A percentile compares a stretch with the other conserved stretches of the same genome.
These are phyloP conservation scores for Macadamia integrifolia DNA, from an alignment of 164 flowering plant species.

Conservation along the genomic window DNA sequence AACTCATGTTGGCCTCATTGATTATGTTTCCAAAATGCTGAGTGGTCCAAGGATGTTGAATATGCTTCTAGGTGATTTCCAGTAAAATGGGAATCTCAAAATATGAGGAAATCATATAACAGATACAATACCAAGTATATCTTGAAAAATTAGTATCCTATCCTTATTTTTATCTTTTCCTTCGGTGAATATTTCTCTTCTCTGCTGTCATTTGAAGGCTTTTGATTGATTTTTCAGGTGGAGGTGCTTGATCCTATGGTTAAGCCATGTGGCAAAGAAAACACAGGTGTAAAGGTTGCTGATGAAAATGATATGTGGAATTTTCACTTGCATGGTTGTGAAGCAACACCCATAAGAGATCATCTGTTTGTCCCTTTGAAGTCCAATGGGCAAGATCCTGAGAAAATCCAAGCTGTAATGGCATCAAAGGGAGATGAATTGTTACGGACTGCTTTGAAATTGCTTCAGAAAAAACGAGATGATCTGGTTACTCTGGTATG, in stretches of 20 bases:
- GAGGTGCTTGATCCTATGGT: conserved; percentile 12
- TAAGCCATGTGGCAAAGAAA: conserved; percentile 11
- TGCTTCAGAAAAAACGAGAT: conserved; percentile 39
- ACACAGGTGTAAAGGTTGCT: conserved; percentile 13
- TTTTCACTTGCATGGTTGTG: conserved; percentile 8
- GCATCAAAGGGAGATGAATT: conserved; percentile 30
- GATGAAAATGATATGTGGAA: conserved; percentile 11
- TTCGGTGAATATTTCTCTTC: too few relatives aligned
- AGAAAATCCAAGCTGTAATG: conserved; percentile 20
- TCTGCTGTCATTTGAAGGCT: neutral
- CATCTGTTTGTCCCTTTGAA: conserved; percentile 9
- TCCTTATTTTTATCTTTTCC: too few relatives aligned
- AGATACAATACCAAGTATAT: too few relatives aligned
- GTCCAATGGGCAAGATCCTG: conserved; percentile 13
- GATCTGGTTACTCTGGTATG: conserved; percentile 63
- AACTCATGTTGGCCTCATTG: too few relatives aligned
- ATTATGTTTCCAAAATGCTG: too few relatives aligned
- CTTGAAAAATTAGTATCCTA: too few relatives aligned
- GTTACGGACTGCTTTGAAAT: conserved; percentile 36
- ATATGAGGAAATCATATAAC: too few relatives aligned
- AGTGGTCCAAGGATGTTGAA: too few relatives aligned
- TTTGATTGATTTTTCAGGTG: conserved; percentile 17
- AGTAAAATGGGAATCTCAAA: too few relatives aligned
- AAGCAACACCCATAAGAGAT: conserved; percentile 10
- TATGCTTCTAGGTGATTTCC: too few relatives aligned